Base-by-base conservation (phyloP, 257 asterid genomes). In the Solanum pinnatisectum region DNA sequence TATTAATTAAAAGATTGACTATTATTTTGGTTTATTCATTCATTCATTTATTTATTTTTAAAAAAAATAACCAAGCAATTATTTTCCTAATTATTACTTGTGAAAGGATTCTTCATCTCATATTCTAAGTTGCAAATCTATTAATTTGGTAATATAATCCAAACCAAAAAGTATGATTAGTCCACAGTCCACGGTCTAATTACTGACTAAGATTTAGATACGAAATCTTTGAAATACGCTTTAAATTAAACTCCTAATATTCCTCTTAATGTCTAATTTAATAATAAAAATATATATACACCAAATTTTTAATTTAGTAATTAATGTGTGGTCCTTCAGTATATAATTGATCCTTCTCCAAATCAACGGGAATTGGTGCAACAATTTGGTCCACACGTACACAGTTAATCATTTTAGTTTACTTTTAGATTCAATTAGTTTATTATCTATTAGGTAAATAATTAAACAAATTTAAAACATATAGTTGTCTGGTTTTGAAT, bases 121-220 rank as follows among this genome's bases (percentile, higher is more conserved):
- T 85, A 63, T 39, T 36, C 59, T 60, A 71, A 67, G 63, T 25
- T 44, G 79, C 87, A 85, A 85, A 67, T 85, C 87, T 68, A 71
- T 20, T 39, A 13, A 22, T 85, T 81, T 85, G 87, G 79, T 67
- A 15, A 25, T 67, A 44, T 37, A 85, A 67, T 23, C 60, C 78
- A 85, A 63, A 23, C 25, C 5, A 40, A 67, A 60, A 81, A 49
- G 6, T 46, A 81, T 81, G 67, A 18, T 81, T 81, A 81, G 85
- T 81, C 84, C 84, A 40, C 84, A 79, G 84, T 79, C 68, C 85
- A 81, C 42, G 85, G 68, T 44, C 81, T 85, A 85, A 85, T 85
- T 46, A 42, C 18, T 84, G 87, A 88, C 90, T 88, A 88, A 88
- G 86, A 85, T 88, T 8, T 77, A 65, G 56, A 79, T 63, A 42